phyloP scores from a whole-genome alignment of 306 rosid genomes.

The Fragaria iinumae region DNA sequence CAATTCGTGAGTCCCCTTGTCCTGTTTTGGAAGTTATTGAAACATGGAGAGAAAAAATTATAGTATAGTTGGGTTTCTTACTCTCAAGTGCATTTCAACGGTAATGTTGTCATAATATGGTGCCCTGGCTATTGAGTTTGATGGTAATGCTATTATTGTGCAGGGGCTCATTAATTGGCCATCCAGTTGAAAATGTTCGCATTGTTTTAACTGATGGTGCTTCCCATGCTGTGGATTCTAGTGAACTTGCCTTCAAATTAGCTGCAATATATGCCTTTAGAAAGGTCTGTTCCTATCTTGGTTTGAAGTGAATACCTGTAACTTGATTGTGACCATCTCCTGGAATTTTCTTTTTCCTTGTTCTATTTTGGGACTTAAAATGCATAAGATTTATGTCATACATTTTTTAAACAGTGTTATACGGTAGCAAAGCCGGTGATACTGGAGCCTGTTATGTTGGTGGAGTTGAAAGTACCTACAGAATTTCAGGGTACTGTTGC shows the following conservation, averaged over 20 bases:
- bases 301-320: slow-evolving; percentile 13
- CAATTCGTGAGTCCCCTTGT: slow-evolving; percentile 63
- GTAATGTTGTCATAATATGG: background rate
- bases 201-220: slow-evolving; percentile 91
- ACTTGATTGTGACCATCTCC: slow-evolving; percentile 11
- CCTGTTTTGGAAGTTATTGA: background rate
- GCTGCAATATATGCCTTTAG: slow-evolving; percentile 97
- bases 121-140: slow-evolving; percentile 1
- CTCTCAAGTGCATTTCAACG: background rate
- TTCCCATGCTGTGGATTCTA: slow-evolving; percentile 95
- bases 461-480: slow-evolving; percentile 93
- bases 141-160: slow-evolving; percentile 20
- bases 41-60: background rate
- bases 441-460: slow-evolving; percentile 96
- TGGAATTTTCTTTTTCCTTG: background rate
- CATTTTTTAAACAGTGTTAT: slow-evolving; percentile 61
- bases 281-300: slow-evolving; percentile 59
- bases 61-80: background rate
- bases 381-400: background rate
- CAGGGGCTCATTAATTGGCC: slow-evolving; percentile 97
- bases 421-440: slow-evolving; percentile 80
- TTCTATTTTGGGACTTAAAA: background rate
- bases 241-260: slow-evolving; percentile 97
- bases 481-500: slow-evolving; percentile 98
- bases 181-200: slow-evolving; percentile 91